Conservation (phyloP, 2,329 filamentous ascomycete genomes). For the Stachybotrys chartarum region DNA sequence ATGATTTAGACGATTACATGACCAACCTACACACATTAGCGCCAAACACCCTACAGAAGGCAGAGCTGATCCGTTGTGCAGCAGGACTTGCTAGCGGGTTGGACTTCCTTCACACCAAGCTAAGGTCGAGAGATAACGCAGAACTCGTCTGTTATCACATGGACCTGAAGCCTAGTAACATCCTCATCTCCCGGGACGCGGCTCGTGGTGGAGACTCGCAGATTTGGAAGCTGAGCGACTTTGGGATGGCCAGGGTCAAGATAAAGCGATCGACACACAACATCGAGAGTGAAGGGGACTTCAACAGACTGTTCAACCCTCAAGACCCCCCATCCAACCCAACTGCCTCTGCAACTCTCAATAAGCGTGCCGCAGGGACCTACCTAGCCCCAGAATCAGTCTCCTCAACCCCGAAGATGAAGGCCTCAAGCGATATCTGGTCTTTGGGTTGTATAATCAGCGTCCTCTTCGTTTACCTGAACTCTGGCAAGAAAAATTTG, state of each 20-base stretch:
- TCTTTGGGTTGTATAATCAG: conserved; percentile 31
- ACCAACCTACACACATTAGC: conserved; percentile 10
- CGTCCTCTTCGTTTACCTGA: conserved; percentile 28
- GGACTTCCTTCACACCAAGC: conserved; percentile 28
- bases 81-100: conserved; percentile 25
- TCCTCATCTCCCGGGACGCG: conserved; percentile 19
- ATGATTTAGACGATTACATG: conserved; percentile 29
- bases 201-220: conserved; percentile 5
- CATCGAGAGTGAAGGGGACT: conserved; percentile 16
- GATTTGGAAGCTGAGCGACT: conserved; percentile 34
- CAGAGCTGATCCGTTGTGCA: conserved; percentile 17
- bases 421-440: conserved; percentile 30
- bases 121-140: conserved; percentile 16
- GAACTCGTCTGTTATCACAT: conserved; percentile 29
- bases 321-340: conserved; percentile 8
- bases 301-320: conserved; percentile 18
- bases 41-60: conserved; percentile 12
- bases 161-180: conserved; percentile 30
- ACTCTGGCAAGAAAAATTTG: conserved; percentile 19
- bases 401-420: conserved; percentile 17
- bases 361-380: conserved; percentile 22
- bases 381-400: conserved; percentile 28
- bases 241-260: conserved; percentile 31
- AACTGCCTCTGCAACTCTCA: conserved; percentile 16
- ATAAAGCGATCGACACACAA: conserved; percentile 9